These are phyloP conservation scores for Apiotrichum veenhuisii DNA, from an alignment of 1,284 basidiomycete species.

Conservation along the genomic window DNA sequence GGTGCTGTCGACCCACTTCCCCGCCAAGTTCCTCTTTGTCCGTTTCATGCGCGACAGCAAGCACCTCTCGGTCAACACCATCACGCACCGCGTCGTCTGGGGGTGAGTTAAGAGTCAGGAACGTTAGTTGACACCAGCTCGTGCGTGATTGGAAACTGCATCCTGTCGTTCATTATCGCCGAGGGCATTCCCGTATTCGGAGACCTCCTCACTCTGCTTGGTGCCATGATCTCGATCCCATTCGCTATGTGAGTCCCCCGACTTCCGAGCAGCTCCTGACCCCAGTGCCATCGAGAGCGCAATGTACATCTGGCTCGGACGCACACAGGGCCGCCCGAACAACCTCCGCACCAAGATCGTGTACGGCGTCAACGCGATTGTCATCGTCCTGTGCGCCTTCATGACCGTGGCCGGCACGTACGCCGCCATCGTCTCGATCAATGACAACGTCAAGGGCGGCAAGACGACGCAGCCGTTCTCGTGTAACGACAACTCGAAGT, in stretches of 20 bases:
- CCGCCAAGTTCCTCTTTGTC: slow-evolving; percentile 55
- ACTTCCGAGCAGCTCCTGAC: not conserved
- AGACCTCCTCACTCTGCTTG: slow-evolving; percentile 10
- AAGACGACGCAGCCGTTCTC: slow-evolving; percentile 15
- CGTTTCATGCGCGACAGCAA: slow-evolving; percentile 43
- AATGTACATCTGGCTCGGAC: slow-evolving; percentile 19
- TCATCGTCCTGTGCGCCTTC: slow-evolving; percentile 5
- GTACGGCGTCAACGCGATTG: slow-evolving; percentile 10
- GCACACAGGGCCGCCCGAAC: slow-evolving; percentile 7
- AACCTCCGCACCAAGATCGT: slow-evolving; percentile 3
- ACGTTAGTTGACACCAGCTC: not conserved
- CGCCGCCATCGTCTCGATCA: slow-evolving; percentile 19
- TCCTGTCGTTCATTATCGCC: slow-evolving; percentile 20
- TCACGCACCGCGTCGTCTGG: slow-evolving; percentile 36
- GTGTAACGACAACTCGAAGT: slow-evolving; percentile 16
- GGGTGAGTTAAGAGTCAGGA: slow-evolving; percentile 1
- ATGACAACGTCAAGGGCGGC: slow-evolving; percentile 7
- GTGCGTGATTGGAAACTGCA: slow-evolving; percentile 29
- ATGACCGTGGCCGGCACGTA: slow-evolving; percentile 29
- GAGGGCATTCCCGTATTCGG: slow-evolving; percentile 19
- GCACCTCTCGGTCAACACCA: slow-evolving; percentile 30
- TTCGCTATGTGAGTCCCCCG: slow-evolving; percentile 5
- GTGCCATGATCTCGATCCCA: slow-evolving; percentile 8
- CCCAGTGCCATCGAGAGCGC: slow-evolving; percentile 1
- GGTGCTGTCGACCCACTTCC: slow-evolving; percentile 31